Evolutionary conservation across 352 stramenopile genomes (phyloP).

Genomic region (Blastocystis sp.): DNA sequence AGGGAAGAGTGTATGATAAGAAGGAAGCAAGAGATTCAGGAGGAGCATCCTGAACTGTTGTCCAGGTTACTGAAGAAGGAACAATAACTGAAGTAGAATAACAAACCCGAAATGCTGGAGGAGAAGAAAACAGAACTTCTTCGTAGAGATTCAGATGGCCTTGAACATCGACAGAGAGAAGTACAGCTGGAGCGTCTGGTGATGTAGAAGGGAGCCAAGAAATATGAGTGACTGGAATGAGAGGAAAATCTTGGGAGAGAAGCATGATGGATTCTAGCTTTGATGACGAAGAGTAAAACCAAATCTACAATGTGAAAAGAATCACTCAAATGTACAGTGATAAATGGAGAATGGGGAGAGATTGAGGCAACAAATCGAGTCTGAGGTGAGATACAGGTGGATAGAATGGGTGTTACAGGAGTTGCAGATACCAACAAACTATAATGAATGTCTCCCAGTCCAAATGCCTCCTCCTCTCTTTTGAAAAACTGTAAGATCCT

Average conservation of each 20-base stretch:
- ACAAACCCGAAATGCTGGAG: not conserved
- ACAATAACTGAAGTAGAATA: not conserved
- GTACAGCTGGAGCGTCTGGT: not conserved
- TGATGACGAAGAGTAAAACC: not conserved
- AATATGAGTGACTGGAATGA: not conserved
- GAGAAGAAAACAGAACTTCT: not conserved
- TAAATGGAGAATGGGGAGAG: not conserved
- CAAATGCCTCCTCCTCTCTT: not conserved
- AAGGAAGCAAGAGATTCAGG: too few relatives aligned
- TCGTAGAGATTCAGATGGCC: not conserved
- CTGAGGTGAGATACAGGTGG: not conserved
- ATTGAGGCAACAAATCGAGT: not conserved
- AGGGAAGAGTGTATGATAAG: too few relatives aligned
- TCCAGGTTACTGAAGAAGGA: not conserved
- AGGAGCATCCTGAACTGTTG: not conserved
- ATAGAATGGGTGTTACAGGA: not conserved
- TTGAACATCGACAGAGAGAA: not conserved
- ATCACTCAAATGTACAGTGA: not conserved
- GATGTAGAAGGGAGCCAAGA: not conserved
- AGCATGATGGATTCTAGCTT: not conserved
- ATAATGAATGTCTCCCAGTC: not conserved
- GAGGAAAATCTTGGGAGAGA: not conserved
- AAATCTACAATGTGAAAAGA: not conserved
- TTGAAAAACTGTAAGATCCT: not conserved
- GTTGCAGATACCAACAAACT: not conserved